A percentile compares a stretch with the other conserved stretches of the same genome.
Evolutionary conservation across 2,329 filamentous ascomycete genomes (phyloP).

Genomic region (Penicillium oxalicum): DNA sequence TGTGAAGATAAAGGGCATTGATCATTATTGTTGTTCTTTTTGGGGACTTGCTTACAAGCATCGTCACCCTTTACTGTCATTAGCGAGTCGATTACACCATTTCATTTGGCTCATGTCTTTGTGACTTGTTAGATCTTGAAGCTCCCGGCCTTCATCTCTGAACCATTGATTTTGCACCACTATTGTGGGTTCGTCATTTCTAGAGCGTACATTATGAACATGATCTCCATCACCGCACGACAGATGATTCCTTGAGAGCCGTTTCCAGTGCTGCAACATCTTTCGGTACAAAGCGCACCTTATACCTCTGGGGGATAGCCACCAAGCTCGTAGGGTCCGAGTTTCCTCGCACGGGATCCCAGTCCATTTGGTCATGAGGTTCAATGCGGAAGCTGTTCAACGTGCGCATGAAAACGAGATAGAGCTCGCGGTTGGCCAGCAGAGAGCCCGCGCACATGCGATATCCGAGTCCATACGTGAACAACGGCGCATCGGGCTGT

Average conservation of each 20-base stretch:
- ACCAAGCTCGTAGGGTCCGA: slow-evolving; percentile 58
- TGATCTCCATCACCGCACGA: too few relatives aligned
- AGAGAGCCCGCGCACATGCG: slow-evolving; percentile 62
- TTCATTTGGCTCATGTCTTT: too few relatives aligned
- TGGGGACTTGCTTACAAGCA: too few relatives aligned
- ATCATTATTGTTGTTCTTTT: too few relatives aligned
- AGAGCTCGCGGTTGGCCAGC: slow-evolving; percentile 60
- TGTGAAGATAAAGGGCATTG: too few relatives aligned
- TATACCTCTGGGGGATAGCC: slow-evolving; percentile 54
- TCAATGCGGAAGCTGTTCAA: slow-evolving; percentile 57
- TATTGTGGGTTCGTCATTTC: background rate
- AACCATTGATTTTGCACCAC: background rate
- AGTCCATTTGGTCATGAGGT: slow-evolving; percentile 50
- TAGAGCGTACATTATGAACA: too few relatives aligned
- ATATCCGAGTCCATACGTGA: slow-evolving; percentile 61
- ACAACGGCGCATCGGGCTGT: slow-evolving; percentile 57
- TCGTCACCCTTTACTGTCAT: too few relatives aligned
- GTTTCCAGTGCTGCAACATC: slow-evolving; percentile 42
- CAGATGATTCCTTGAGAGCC: slow-evolving; percentile 29
- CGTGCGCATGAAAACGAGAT: slow-evolving; percentile 58
- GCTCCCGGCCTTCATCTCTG: background rate
- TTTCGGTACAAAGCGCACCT: slow-evolving; percentile 54
- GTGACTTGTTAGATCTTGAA: too few relatives aligned
- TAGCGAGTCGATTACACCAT: too few relatives aligned
- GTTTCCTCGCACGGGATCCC: slow-evolving; percentile 55